These are phyloP conservation scores for Fusarium luffae DNA, from an alignment of 2,329 filamentous ascomycete genomes.

Conservation along the genomic window DNA sequence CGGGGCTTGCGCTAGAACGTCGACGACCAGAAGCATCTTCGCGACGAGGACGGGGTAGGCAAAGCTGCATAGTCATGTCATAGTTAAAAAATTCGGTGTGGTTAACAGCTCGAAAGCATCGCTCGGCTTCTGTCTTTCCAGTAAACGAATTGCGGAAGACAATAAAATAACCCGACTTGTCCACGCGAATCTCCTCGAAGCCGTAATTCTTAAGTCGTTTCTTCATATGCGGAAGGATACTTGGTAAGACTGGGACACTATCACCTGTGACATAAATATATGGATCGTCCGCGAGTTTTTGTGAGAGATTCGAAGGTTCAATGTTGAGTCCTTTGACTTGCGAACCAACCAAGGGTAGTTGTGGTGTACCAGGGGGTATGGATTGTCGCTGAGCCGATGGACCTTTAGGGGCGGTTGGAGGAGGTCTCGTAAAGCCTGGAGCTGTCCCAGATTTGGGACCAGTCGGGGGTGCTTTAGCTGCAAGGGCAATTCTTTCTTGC, in stretches of 20 bases:
- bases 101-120: slow-evolving; percentile 82
- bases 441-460: slow-evolving; percentile 51
- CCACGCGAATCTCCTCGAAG: slow-evolving; percentile 84
- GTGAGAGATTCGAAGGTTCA: slow-evolving; percentile 73
- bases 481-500: slow-evolving; percentile 49
- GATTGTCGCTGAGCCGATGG: slow-evolving; percentile 69
- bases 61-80: slow-evolving; percentile 87
- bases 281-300: slow-evolving; percentile 79
- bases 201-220: slow-evolving; percentile 86
- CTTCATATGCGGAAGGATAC: slow-evolving; percentile 89
- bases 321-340: slow-evolving; percentile 57
- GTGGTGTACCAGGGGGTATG: slow-evolving; percentile 42
- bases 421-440: slow-evolving; percentile 60
- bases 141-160: slow-evolving; percentile 83
- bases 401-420: slow-evolving; percentile 87
- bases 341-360: slow-evolving; percentile 48
- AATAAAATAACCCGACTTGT: slow-evolving; percentile 89
- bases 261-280: slow-evolving; percentile 91
- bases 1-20: slow-evolving; percentile 52
- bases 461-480: slow-evolving; percentile 51
- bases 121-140: slow-evolving; percentile 82
- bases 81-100: slow-evolving; percentile 92
- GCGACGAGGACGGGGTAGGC: slow-evolving; percentile 47
- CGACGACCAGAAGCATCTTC: slow-evolving; percentile 43
- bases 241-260: slow-evolving; percentile 86